A percentile compares a stretch with the other conserved stretches of the same genome.
Conservation (phyloP, 768 basidiomycete genomes). For the Xerocomus brunneocitrinus region DNA sequence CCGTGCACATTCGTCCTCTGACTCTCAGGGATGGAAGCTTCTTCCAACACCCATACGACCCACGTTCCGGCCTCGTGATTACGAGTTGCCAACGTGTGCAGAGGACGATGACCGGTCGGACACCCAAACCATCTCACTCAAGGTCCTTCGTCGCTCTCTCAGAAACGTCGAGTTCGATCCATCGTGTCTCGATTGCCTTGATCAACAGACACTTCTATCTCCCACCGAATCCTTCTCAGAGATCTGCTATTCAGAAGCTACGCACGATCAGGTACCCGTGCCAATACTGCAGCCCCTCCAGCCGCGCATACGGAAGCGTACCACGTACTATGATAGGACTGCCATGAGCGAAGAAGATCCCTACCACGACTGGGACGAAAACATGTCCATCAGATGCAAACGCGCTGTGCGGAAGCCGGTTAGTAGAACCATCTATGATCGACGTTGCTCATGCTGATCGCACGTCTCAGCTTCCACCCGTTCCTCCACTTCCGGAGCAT, state of each 20-base stretch:
- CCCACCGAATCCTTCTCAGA: conserved; percentile 42
- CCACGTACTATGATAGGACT: conserved; percentile 28
- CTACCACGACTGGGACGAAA: conserved; percentile 34
- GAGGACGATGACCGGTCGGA: conserved; percentile 29
- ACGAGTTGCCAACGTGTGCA: conserved; percentile 25
- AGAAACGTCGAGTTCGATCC: conserved; percentile 38
- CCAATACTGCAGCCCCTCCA: conserved; percentile 30
- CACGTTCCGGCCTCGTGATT: conserved; percentile 32
- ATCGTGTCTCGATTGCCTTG: conserved; percentile 38
- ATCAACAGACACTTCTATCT: conserved; percentile 38
- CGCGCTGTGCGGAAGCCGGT: conserved; percentile 16
- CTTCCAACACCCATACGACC: conserved; percentile 33
- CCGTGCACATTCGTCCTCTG: conserved; percentile 32
- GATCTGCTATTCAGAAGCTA: conserved; percentile 38
- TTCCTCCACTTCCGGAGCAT: conserved; percentile 27
- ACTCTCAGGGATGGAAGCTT: conserved; percentile 30
- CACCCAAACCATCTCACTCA: conserved; percentile 26
- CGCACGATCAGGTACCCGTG: conserved; percentile 30
- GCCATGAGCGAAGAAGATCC: conserved; percentile 34
- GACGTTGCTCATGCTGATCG: neutral
- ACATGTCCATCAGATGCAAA: conserved; percentile 26
- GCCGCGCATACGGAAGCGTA: conserved; percentile 29
- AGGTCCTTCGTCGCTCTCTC: conserved; percentile 32
- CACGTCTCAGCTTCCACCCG: conserved; percentile 19
- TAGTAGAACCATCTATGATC: conserved; percentile 3